phyloP scores from a whole-genome alignment of 768 basidiomycete species.

The Mycena belliarum region DNA sequence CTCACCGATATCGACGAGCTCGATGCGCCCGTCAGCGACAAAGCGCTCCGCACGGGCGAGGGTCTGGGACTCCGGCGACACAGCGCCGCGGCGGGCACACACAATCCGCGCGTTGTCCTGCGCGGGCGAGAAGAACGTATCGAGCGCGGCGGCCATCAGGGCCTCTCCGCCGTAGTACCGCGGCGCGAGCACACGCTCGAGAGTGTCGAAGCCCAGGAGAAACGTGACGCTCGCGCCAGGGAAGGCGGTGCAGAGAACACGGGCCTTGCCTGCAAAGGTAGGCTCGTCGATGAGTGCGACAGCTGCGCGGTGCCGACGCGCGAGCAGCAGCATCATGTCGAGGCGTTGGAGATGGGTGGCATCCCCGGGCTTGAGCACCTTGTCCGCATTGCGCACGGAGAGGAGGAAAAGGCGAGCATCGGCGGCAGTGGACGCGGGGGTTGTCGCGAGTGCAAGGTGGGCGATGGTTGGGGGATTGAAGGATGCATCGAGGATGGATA shows the following conservation, averaged over 20 bases:
- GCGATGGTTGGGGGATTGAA: slow-evolving; percentile 92
- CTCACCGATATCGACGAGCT: slow-evolving; percentile 62
- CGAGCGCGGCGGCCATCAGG: slow-evolving; percentile 58
- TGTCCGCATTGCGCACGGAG: slow-evolving; percentile 87
- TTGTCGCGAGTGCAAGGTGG: slow-evolving; percentile 74
- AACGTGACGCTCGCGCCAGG: slow-evolving; percentile 55
- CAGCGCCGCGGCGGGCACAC: slow-evolving; percentile 54
- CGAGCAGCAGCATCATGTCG: slow-evolving; percentile 83
- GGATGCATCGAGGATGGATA: slow-evolving; percentile 86
- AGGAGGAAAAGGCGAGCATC: slow-evolving; percentile 76
- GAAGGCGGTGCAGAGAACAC: slow-evolving; percentile 45
- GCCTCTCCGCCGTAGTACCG: slow-evolving; percentile 63
- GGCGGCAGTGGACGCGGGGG: slow-evolving; percentile 46
- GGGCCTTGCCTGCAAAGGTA: slow-evolving; percentile 84
- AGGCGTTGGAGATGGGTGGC: slow-evolving; percentile 77
- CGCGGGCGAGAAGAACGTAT: slow-evolving; percentile 55
- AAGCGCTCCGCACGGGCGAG: slow-evolving; percentile 47
- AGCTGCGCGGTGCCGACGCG: slow-evolving; percentile 48
- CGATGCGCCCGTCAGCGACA: slow-evolving; percentile 50
- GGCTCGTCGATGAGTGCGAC: slow-evolving; percentile 86
- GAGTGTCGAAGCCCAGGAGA: slow-evolving; percentile 82
- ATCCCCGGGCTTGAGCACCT: slow-evolving; percentile 67
- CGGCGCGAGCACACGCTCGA: slow-evolving; percentile 75
- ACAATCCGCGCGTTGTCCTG: slow-evolving; percentile 64
- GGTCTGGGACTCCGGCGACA: slow-evolving; percentile 12